A percentile compares a stretch with the other conserved stretches of the same genome.
These are phyloP conservation scores for Lotus japonicus DNA, from an alignment of 306 rosid genomes.

Conservation along the genomic window DNA sequence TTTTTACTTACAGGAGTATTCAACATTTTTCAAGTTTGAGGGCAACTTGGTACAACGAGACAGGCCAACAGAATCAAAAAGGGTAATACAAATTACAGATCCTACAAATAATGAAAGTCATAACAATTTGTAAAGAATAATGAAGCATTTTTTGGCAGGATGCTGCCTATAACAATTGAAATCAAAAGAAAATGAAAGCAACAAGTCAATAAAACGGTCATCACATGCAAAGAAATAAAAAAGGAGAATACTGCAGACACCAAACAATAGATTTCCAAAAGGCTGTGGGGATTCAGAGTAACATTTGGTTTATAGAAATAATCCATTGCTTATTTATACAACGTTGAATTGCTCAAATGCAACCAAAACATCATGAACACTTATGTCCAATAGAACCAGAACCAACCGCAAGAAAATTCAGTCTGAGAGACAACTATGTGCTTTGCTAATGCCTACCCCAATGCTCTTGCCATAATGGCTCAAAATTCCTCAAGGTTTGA, in stretches of 20 bases:
- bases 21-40: too few relatives aligned
- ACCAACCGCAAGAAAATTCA: conserved; percentile 21
- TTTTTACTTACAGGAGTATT: too few relatives aligned
- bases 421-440: conserved; percentile 30
- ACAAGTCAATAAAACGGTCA: not conserved
- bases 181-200: not conserved
- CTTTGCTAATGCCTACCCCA: conserved; percentile 34
- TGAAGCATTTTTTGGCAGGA: too few relatives aligned
- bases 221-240: not conserved
- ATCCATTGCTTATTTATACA: conserved; percentile 29
- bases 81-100: too few relatives aligned
- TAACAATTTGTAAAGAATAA: too few relatives aligned
- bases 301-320: conserved; percentile 21
- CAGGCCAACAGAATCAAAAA: too few relatives aligned
- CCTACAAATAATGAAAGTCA: too few relatives aligned
- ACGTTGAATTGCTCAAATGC: conserved; percentile 21
- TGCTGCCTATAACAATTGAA: not conserved
- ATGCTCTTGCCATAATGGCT: conserved; percentile 17
- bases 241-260: too few relatives aligned
- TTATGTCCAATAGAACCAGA: conserved; percentile 18
- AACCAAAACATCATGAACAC: conserved; percentile 16
- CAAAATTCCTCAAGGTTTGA: conserved; percentile 61
- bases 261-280: conserved; percentile 3
- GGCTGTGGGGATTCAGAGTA: not conserved
- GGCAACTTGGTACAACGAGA: too few relatives aligned